Evolutionary conservation across 163 green algal species (phyloP), one percentile per base, ranked within the genome.

Genomic region (Coccomyxa subellipsoidea): DNA sequence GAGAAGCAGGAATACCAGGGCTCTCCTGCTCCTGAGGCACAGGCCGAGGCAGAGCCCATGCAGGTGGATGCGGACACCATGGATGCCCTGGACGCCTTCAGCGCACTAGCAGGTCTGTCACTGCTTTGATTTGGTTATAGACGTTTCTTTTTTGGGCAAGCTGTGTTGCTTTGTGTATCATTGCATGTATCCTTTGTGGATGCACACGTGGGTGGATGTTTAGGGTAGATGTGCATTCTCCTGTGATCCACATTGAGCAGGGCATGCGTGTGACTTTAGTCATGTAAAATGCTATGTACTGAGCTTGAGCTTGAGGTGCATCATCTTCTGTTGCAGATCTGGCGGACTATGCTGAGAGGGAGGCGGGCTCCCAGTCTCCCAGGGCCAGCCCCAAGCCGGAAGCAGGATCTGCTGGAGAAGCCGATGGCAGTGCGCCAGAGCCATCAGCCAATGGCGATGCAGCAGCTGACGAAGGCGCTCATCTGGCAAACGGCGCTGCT

Each of bases 71-170:
- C 66, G 32, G 66, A 73, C n/a, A 34, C n/a, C 25, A 29, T n/a
- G 79, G 80, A 85, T 25, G 53, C 66, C 0, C n/a, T 84, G 59
- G 80, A 82, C 37, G 76, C 54, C 31, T 81, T 81, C 47, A 81
- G 32, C 66, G 78, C 80, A 25, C 77, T 81, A 25, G 73, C 84
- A 70, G 76, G 47, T 70, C 39, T 40, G 32, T n/a, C n/a, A n/a
- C n/a, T n/a, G n/a, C n/a, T n/a, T n/a, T n/a, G n/a, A n/a, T n/a
- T n/a, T n/a, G n/a, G n/a, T n/a, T n/a, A n/a, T n/a, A n/a, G n/a
- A n/a, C n/a, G n/a, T n/a, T n/a, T n/a, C n/a, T n/a, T n/a, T n/a
- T n/a, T n/a, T n/a, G n/a, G n/a, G n/a, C n/a, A n/a, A n/a, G n/a
- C n/a, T n/a, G n/a, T n/a, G n/a, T n/a, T n/a, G n/a, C n/a, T n/a